Evolutionary conservation across 495 filamentous ascomycete species (phyloP).

Genomic region (Astrothelium macrocarpum): DNA sequence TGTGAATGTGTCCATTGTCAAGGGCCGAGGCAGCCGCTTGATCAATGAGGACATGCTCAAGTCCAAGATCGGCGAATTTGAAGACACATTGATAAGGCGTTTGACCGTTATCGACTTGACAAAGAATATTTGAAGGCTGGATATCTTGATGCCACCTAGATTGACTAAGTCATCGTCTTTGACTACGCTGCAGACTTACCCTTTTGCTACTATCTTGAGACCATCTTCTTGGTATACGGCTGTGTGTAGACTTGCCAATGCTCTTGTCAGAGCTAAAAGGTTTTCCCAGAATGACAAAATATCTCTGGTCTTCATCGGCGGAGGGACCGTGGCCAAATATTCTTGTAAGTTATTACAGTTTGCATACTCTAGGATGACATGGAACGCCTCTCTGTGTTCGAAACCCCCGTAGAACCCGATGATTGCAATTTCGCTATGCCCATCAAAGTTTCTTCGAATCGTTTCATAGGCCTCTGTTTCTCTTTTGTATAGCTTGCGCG

Average conservation of each 20-base stretch:
- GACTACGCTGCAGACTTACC: neutral
- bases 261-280: neutral
- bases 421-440: neutral
- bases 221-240: neutral
- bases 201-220: neutral
- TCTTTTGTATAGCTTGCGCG: neutral
- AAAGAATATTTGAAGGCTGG: neutral
- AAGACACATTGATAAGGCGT: neutral
- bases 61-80: constrained; percentile 6
- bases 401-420: neutral
- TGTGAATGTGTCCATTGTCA: neutral
- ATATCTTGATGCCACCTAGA: constrained; percentile 3
- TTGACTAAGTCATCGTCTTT: neutral
- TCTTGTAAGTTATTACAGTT: neutral
- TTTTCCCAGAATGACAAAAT: neutral
- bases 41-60: neutral
- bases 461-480: neutral
- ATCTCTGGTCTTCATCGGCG: neutral
- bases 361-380: neutral
- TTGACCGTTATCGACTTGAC: neutral
- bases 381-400: neutral
- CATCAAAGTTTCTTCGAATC: neutral
- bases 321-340: neutral
- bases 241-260: neutral
- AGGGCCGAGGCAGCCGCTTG: neutral